Base-by-base conservation (phyloP, 192 early-diverging fungal genomes). In the Lobulomyces angularis region DNA sequence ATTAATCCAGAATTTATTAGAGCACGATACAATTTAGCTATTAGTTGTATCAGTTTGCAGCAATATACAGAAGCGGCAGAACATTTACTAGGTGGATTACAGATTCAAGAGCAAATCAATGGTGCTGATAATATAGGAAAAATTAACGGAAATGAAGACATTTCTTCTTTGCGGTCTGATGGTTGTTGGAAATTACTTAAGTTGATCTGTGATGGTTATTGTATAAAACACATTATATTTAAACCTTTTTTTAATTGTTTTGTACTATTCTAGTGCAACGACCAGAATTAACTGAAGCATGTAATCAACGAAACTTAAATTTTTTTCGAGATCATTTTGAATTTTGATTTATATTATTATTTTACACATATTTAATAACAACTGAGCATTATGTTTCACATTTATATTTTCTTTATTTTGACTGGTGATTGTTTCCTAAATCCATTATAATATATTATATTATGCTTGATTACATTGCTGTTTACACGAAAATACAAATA, bases 1-100 rank as follows among this genome's bases (percentile, higher is more conserved):
- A 80, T 99, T 50, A 91, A 97, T 38, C 95, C 95, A 12, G 75
- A 76, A 14, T 99, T 82, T 67, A 80, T 99, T 30, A 81, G 95
- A 20, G 95, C 89, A 3, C 74, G 91, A 25, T 99, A 92, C 68
- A 99, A 99, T 60, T 60, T 99, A 17, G 86, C 90, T 8, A 82
- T 99, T 33, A 74, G 77, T 18, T 90, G 85, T 47, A 85, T 95
- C 35, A 87, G 90, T 56, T 53, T 97, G 40, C 76, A 80, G 8
- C 75, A 85, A 56, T 85, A 90, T 48, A 59, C 64, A 12, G 92
- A 97, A 48, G 88, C 92, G 0, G 88, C 83, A 8, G 87, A 90
- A 45, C 88, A 99, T 61, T 59, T 96, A 23, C 60, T 99, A 20
- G 77, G 74, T n/a, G 84, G 90, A 3, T 60, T 99, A 30, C 64